Percentiles rank a stretch among this genome's conserved stretches.
Conservation (phyloP, 768 basidiomycete genomes). For the Mycena leptocephala region DNA sequence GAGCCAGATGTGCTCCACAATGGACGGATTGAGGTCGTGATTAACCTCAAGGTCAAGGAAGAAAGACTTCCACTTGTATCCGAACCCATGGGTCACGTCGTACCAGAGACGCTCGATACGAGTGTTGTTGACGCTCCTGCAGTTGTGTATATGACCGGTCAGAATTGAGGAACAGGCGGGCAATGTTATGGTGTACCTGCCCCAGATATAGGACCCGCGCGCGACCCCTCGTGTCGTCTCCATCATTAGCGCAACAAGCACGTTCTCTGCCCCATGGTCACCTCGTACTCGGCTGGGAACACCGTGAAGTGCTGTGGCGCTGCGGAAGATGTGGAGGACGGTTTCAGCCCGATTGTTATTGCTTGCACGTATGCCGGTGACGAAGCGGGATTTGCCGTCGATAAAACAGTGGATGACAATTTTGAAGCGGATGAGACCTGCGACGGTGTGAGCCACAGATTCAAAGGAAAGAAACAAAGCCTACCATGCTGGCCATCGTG, state of each 20-base stretch:
- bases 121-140: constrained; percentile 58
- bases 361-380: constrained; percentile 51
- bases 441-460: background rate
- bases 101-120: constrained; percentile 58
- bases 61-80: constrained; percentile 57
- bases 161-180: constrained; percentile 13
- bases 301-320: constrained; percentile 41
- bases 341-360: constrained; percentile 59
- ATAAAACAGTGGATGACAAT: constrained; percentile 53
- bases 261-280: constrained; percentile 43
- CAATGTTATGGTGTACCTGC: constrained; percentile 41
- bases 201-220: constrained; percentile 57
- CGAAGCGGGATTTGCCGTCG: constrained; percentile 56
- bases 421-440: constrained; percentile 5
- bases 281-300: constrained; percentile 47
- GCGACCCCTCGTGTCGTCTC: constrained; percentile 40
- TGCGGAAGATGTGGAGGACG: constrained; percentile 54
- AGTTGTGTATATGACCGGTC: background rate
- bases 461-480: background rate
- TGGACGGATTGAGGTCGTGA: constrained; percentile 43
- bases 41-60: constrained; percentile 52
- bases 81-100: constrained; percentile 53
- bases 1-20: constrained; percentile 51
- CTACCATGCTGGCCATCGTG: constrained; percentile 54
- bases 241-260: constrained; percentile 49